phyloP scores from a whole-genome alignment of 441 rosid genomes.

The Breynia disticha region DNA sequence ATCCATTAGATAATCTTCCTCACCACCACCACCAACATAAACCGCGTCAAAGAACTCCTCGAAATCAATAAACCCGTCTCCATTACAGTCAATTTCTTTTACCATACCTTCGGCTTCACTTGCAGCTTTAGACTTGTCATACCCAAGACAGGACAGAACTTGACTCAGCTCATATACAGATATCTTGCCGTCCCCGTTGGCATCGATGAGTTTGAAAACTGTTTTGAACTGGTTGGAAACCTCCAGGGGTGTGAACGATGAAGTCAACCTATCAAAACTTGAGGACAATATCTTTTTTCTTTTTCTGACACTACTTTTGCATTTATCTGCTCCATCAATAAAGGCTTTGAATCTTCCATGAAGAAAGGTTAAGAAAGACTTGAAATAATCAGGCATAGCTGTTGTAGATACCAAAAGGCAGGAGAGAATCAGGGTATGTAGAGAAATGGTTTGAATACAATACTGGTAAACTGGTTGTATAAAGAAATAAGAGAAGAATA shows the following conservation, averaged over 20 bases:
- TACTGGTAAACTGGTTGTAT: too few species aligned
- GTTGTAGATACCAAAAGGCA: too few species aligned
- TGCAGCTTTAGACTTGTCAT: conserved; percentile 22
- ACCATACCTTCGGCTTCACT: conserved; percentile 32
- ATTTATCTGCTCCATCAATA: conserved; percentile 3
- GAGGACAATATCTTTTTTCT: conserved; percentile 12
- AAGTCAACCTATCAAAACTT: conserved; percentile 14
- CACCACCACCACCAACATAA: neutral
- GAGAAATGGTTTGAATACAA: too few species aligned
- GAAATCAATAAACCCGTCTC: conserved; percentile 37
- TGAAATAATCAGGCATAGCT: conserved; percentile 9
- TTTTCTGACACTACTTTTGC: conserved; percentile 2
- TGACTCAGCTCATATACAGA: conserved; percentile 32
- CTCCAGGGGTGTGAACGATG: conserved; percentile 32
- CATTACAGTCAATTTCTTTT: conserved; percentile 28
- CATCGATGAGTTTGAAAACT: conserved; percentile 25
- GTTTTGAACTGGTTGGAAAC: conserved; percentile 14
- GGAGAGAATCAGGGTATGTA: too few species aligned
- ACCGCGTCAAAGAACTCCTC: conserved; percentile 31
- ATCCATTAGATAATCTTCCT: conserved; percentile 27
- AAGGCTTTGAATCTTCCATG: conserved; percentile 6
- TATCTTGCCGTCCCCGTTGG: conserved; percentile 44
- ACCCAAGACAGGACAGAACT: conserved; percentile 29
- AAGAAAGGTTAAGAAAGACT: conserved; percentile 19
- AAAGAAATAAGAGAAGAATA: too few species aligned